These are phyloP conservation scores for Phytophthora sojae DNA, from an alignment of 352 stramenopile genomes.

Conservation along the genomic window DNA sequence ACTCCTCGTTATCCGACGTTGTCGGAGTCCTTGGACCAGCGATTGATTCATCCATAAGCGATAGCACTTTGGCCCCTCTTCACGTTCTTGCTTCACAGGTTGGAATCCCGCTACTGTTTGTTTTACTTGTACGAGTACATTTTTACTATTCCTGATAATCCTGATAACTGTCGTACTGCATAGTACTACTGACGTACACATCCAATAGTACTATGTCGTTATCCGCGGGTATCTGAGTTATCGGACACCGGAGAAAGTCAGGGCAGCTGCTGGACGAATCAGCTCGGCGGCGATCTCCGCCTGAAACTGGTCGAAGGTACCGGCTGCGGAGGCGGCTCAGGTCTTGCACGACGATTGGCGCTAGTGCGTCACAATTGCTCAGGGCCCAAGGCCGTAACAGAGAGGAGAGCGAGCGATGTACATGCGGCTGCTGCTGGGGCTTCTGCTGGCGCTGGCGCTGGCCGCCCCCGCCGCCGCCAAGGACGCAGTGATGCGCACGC, in stretches of 20 bases:
- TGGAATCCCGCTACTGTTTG: too few species aligned
- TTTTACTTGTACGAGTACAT: too few species aligned
- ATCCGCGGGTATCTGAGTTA: background rate
- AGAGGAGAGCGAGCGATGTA: background rate
- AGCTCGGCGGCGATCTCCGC: background rate
- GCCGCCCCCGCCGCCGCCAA: background rate
- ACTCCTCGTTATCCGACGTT: too few species aligned
- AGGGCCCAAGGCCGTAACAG: background rate
- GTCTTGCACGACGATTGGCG: constrained; percentile 22
- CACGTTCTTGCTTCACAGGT: too few species aligned
- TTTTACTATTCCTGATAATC: too few species aligned
- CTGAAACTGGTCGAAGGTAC: constrained; percentile 23
- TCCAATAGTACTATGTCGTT: background rate
- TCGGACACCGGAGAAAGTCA: background rate
- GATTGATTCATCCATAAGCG: too few species aligned
- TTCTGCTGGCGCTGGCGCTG: constrained; percentile 8
- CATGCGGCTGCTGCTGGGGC: background rate
- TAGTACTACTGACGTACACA: too few species aligned
- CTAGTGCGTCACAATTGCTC: constrained; percentile 19
- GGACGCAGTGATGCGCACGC: constrained; percentile 33
- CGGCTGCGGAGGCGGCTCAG: constrained; percentile 5
- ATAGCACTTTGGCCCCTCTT: too few species aligned
- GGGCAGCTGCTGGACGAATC: background rate
- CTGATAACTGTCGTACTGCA: too few species aligned
- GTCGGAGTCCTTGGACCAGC: too few species aligned